A percentile compares a stretch with the other conserved stretches of the same genome.
Evolutionary conservation across 805 yeast genomes (phyloP).

Genomic region (Metschnikowia koreensis): DNA sequence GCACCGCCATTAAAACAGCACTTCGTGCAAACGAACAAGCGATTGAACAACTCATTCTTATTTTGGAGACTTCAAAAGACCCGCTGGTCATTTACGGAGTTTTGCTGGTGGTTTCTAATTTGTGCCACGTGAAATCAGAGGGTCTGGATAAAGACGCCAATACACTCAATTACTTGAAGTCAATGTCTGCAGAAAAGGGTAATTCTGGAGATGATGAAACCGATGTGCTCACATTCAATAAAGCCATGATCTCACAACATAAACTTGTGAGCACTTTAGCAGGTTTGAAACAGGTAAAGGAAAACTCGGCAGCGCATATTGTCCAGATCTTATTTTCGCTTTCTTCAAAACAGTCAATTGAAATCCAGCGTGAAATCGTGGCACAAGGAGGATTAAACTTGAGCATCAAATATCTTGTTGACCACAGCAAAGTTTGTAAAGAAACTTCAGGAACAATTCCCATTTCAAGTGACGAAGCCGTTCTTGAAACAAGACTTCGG

Average conservation of each 20-base stretch:
- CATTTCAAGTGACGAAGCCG: neutral
- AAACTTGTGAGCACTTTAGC: slow-evolving; percentile 17
- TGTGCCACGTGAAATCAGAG: slow-evolving; percentile 32
- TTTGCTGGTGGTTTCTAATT: slow-evolving; percentile 39
- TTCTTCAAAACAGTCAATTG: slow-evolving; percentile 25
- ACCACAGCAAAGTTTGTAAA: slow-evolving; percentile 26
- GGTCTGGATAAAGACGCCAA: slow-evolving; percentile 26
- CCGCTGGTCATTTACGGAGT: slow-evolving; percentile 39
- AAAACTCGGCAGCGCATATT: slow-evolving; percentile 2
- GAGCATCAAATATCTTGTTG: slow-evolving; percentile 38
- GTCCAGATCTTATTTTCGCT: slow-evolving; percentile 37
- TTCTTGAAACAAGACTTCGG: slow-evolving; percentile 21
- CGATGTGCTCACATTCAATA: slow-evolving; percentile 32
- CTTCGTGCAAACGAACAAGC: slow-evolving; percentile 15
- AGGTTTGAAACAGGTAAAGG: slow-evolving; percentile 5
- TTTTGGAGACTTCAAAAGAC: slow-evolving; percentile 13
- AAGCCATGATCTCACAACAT: slow-evolving; percentile 26
- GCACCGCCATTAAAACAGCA: slow-evolving; percentile 7
- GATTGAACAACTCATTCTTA: slow-evolving; percentile 11
- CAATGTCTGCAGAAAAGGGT: slow-evolving; percentile 21
- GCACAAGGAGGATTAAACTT: slow-evolving; percentile 46
- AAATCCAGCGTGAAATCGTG: slow-evolving; percentile 35
- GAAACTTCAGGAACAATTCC: neutral
- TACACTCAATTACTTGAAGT: slow-evolving; percentile 38
- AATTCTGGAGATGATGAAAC: slow-evolving; percentile 19